Conservation (phyloP, 2,329 filamentous ascomycete genomes). For the Sordariomycetes sp. region DNA sequence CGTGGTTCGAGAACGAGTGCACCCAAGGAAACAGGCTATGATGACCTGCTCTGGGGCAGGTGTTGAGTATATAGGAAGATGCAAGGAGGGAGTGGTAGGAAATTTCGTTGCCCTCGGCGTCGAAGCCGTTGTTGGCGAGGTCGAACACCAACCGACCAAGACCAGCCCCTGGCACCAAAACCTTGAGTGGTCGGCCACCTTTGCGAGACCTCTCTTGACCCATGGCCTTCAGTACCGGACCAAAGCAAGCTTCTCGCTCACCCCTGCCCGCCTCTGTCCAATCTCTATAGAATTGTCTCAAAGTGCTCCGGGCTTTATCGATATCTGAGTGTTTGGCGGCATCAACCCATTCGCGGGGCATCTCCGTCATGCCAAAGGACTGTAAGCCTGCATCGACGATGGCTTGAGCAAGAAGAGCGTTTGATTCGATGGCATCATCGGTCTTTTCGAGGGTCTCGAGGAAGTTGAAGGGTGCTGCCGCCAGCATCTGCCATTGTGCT, state of each 20-base stretch:
- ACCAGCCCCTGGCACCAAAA: slow-evolving; percentile 85
- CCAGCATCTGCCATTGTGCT: slow-evolving; percentile 74
- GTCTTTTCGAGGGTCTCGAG: slow-evolving; percentile 69
- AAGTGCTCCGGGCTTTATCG: slow-evolving; percentile 85
- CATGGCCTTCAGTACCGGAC: slow-evolving; percentile 61
- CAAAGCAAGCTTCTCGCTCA: slow-evolving; percentile 73
- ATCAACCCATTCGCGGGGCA: slow-evolving; percentile 58
- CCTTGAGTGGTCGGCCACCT: slow-evolving; percentile 38
- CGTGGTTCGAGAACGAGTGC: slow-evolving; percentile 80
- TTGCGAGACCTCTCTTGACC: slow-evolving; percentile 30
- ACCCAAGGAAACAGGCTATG: slow-evolving; percentile 81
- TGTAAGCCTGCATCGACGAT: slow-evolving; percentile 64
- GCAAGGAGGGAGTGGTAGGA: slow-evolving; percentile 95
- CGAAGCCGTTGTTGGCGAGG: slow-evolving; percentile 62
- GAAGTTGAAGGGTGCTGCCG: slow-evolving; percentile 72
- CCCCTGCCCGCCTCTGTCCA: slow-evolving; percentile 72
- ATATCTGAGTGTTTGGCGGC: slow-evolving; percentile 65
- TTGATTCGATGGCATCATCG: slow-evolving; percentile 82
- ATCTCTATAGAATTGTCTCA: slow-evolving; percentile 90
- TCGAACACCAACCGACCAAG: slow-evolving; percentile 86
- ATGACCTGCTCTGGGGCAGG: slow-evolving; percentile 46
- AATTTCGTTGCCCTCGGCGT: slow-evolving; percentile 85
- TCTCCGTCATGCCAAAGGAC: slow-evolving; percentile 51
- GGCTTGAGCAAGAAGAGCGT: slow-evolving; percentile 71
- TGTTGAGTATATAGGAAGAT: slow-evolving; percentile 68